Evolutionary conservation across 441 rosid species (phyloP).

Genomic region (Codiaeum variegatum): DNA sequence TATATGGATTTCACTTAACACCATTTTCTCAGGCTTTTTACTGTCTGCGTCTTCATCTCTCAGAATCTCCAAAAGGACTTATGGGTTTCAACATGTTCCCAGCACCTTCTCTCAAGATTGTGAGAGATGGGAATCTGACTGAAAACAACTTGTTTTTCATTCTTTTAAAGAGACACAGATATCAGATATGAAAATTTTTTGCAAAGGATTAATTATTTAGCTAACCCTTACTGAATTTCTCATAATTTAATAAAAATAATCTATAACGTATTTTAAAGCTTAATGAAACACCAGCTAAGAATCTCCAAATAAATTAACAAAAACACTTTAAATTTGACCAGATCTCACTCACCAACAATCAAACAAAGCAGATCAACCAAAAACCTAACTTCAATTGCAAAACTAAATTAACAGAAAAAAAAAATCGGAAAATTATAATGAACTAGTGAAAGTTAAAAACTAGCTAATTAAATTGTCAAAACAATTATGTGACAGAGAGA

Average conservation of each 20-base stretch:
- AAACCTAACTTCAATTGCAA: neutral
- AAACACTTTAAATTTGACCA: slow-evolving; percentile 1
- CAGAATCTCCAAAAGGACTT: slow-evolving; percentile 2
- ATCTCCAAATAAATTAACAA: neutral
- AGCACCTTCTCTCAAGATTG: neutral
- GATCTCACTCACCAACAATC: slow-evolving; percentile 8
- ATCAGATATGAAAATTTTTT: neutral
- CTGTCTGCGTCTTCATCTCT: neutral
- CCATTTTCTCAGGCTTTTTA: slow-evolving; percentile 2
- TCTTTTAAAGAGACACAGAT: neutral
- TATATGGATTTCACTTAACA: slow-evolving; percentile 1
- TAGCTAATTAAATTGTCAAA: neutral
- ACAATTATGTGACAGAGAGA: neutral
- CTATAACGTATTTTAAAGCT: neutral
- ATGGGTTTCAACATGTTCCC: slow-evolving; percentile 8
- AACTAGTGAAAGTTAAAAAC: neutral
- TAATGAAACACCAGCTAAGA: neutral
- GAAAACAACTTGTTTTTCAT: no score
- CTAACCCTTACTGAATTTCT: neutral
- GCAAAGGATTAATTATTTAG: neutral
- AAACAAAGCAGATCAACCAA: slow-evolving; percentile 10
- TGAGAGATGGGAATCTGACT: no score
- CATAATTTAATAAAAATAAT: neutral
- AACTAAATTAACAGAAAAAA: neutral
- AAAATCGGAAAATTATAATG: neutral